Evolutionary conservation across 306 rosid species (phyloP), one percentile per base, ranked within the genome.

Genomic region (Lathyrus tuberosus): DNA sequence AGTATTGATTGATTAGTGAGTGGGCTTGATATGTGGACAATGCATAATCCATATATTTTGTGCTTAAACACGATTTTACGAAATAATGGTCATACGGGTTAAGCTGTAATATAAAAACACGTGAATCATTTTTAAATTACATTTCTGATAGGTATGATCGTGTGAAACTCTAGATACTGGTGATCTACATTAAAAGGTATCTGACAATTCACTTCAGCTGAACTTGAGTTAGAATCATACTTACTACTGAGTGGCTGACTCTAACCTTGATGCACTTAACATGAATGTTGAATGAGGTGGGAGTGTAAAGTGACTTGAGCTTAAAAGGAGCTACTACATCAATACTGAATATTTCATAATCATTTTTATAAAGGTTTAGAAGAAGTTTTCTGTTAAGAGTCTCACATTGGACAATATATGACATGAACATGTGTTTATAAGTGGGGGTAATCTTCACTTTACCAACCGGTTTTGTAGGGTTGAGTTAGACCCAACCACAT

Each of bases 191-290:
- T 22, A 59, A 20, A 15, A 56, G 24, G 62, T n/a, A 22, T 13
- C 5, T 43, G 73, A 26, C 35, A 58, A 75, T 44, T 58, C 24
- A 22, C 28, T 75, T 67, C 42, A n/a, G 35, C 44, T 67, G 52
- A 57, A 67, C 15, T 42, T 20, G 33, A 53, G 67, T 10, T 65
- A 66, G 20, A 65, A 42, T 57, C 54, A 35, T 64, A 65, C 14
- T 73, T 49, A 51, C 5, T 35, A 48, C 26, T 73, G 56, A 63
- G 51, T 15, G 31, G 35, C 46, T 16, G 6, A 37, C 16, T 65
- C 51, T 12, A 42, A 65, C 18, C 10, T 8, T 10, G 54, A 38
- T 20, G 33, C 33, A 20, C 14, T 65, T 56, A 44, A 33, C 73
- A 26, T 73, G 47, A 13, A 41, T 13, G 30, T 31, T 56, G 60